Conservation (phyloP, 441 rosid genomes). For the Corymbia calophylla region DNA sequence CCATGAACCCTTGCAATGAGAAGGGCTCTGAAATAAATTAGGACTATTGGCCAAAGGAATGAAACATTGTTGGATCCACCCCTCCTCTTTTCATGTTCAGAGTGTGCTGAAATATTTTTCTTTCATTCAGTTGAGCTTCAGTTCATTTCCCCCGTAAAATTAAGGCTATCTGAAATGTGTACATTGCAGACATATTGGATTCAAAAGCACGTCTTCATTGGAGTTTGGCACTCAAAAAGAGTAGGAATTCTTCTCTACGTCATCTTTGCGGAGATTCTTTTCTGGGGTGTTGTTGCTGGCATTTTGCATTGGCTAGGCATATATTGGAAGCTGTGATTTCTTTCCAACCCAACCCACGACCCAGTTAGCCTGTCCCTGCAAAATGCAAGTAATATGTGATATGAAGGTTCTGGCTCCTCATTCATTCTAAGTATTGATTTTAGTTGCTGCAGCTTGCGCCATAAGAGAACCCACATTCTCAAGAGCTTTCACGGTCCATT, state of each 20-base stretch:
- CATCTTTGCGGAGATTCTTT: conserved; percentile 66
- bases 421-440: background rate
- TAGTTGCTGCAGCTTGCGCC: background rate
- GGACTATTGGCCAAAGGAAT: background rate
- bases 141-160: background rate
- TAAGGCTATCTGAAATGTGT: background rate
- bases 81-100: background rate
- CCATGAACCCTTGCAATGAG: background rate
- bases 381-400: background rate
- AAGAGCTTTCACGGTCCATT: background rate
- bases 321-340: conserved; percentile 68
- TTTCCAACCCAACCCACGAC: background rate
- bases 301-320: conserved; percentile 40
- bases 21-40: background rate
- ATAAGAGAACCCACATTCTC: background rate
- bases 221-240: conserved; percentile 61
- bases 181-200: conserved; percentile 56
- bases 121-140: background rate
- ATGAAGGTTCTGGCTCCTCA: background rate
- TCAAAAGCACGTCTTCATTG: conserved; percentile 48
- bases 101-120: background rate
- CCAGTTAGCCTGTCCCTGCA: background rate
- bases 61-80: background rate
- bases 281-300: conserved; percentile 65
- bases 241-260: conserved; percentile 64